Evolutionary conservation across 345 rosid species (phyloP).

Genomic region (Noccaea caerulescens): DNA sequence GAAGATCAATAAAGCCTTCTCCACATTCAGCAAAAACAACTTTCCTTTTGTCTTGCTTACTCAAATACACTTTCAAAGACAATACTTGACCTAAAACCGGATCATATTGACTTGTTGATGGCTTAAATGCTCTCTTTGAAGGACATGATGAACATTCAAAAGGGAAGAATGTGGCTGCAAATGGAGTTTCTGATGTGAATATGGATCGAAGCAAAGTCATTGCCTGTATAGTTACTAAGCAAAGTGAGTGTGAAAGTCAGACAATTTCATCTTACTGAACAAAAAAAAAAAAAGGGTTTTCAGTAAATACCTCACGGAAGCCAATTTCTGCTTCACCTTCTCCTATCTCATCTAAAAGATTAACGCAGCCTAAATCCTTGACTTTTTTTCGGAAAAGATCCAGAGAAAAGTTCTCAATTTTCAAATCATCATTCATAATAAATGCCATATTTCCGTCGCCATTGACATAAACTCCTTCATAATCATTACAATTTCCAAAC

Average conservation of each 20-base stretch:
- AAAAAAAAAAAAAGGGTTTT: not conserved
- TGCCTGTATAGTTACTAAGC: conserved; percentile 5
- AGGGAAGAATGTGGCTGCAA: not conserved
- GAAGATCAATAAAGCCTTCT: conserved; percentile 7
- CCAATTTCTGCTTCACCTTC: conserved; percentile 17
- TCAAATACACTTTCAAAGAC: conserved; percentile 5
- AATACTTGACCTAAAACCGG: conserved; percentile 8
- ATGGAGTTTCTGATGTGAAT: conserved; percentile 28
- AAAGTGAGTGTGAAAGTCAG: not conserved
- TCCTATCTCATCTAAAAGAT: not conserved
- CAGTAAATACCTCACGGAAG: conserved; percentile 12
- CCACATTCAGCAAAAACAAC: not conserved
- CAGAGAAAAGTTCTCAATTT: not conserved
- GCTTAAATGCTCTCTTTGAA: not conserved
- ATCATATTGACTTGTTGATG: conserved; percentile 2
- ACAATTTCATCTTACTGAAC: not conserved
- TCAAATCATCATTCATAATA: conserved; percentile 16
- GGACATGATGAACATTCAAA: not conserved
- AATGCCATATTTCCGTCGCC: conserved; percentile 25
- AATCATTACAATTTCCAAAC: not conserved
- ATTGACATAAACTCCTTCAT: conserved; percentile 24
- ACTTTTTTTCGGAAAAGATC: not conserved
- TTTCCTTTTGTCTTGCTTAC: not conserved
- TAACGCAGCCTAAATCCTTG: conserved; percentile 18
- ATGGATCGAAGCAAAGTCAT: conserved; percentile 15